A percentile compares a stretch with the other conserved stretches of the same genome.
Evolutionary conservation across 1,284 basidiomycete genomes (phyloP).

Genomic region (Rhodotorula sp.): DNA sequence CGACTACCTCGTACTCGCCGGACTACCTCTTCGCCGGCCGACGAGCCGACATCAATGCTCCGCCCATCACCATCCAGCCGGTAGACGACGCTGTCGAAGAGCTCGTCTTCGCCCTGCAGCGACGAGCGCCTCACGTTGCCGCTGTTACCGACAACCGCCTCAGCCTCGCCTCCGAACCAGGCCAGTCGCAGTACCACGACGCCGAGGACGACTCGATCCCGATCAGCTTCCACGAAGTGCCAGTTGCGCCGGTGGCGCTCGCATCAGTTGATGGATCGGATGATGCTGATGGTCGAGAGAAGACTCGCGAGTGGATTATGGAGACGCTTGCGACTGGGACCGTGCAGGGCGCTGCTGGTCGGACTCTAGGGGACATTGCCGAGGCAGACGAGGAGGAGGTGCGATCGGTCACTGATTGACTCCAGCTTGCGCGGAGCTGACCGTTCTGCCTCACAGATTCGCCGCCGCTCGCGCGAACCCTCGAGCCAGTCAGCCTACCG

Average conservation of each 20-base stretch:
- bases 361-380: slow-evolving; percentile 10
- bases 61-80: not conserved
- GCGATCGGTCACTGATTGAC: not conserved
- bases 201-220: slow-evolving; percentile 5
- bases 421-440: not conserved
- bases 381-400: slow-evolving; percentile 19
- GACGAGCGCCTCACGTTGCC: not conserved
- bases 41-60: no score
- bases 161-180: slow-evolving; percentile 15
- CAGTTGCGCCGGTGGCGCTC: not conserved
- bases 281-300: not conserved
- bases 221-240: not conserved
- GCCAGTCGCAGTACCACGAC: slow-evolving; percentile 12
- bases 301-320: slow-evolving; percentile 15
- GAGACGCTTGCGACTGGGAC: no score
- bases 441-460: not conserved
- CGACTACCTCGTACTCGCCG: not conserved
- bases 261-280: no score
- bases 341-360: no score
- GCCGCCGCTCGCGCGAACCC: not conserved
- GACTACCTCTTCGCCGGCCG: not conserved
- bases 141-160: not conserved
- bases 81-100: not conserved
- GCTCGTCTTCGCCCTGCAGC: not conserved
- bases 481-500: not conserved